A percentile compares a stretch with the other conserved stretches of the same genome.
Evolutionary conservation across 345 rosid genomes (phyloP).

Genomic region (Murraya koenigii): DNA sequence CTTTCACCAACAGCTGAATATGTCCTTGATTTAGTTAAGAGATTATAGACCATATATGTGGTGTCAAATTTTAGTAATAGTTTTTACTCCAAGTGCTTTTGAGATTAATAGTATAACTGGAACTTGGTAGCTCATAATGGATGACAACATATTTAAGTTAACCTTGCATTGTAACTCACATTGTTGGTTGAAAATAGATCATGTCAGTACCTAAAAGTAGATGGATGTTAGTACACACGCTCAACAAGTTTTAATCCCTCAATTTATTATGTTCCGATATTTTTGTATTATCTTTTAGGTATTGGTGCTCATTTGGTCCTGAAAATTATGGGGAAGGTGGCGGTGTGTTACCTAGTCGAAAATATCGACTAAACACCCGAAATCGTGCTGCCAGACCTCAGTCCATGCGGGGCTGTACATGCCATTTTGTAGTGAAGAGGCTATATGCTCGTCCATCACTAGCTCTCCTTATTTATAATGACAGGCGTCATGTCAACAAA

Average conservation of each 20-base stretch:
- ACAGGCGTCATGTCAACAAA: conserved; percentile 81
- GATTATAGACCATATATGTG: neutral
- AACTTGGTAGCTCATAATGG: neutral
- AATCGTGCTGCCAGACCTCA: conserved; percentile 92
- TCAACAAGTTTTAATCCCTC: no score
- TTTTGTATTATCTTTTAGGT: conserved; percentile 36
- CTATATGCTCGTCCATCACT: conserved; percentile 75
- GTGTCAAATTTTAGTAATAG: neutral
- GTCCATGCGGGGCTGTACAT: conserved; percentile 94
- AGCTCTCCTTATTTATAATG: conserved; percentile 74
- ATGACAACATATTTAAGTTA: neutral
- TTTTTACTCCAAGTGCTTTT: neutral
- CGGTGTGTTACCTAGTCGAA: conserved; percentile 77
- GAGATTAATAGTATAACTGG: neutral
- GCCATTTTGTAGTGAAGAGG: conserved; percentile 83
- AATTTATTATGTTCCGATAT: neutral
- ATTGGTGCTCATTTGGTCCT: conserved; percentile 98
- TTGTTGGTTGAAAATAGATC: neutral
- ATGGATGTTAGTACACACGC: neutral
- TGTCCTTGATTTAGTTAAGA: neutral
- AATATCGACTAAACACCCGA: conserved; percentile 75
- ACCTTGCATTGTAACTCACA: neutral
- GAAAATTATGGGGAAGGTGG: conserved; percentile 99
- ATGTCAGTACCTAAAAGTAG: neutral
- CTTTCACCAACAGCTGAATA: neutral